Percentiles rank a stretch among this genome's conserved stretches.
Conservation (phyloP, 2,329 filamentous ascomycete species). For the Ceratocystis cacaofunesta region DNA sequence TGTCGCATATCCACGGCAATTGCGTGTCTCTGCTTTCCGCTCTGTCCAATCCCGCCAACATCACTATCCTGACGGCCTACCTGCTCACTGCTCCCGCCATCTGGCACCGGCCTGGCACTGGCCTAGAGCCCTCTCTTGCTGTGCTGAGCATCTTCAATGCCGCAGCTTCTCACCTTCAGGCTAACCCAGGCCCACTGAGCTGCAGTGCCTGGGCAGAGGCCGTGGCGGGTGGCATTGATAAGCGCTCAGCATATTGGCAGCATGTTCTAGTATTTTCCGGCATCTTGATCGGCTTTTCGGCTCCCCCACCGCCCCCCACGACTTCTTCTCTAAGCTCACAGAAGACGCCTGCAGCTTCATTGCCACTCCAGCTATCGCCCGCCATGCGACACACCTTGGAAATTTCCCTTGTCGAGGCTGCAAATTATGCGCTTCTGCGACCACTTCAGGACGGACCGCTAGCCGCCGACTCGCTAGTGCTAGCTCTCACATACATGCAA, state of each 20-base stretch:
- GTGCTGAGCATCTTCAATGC: conserved; percentile 59
- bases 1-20: conserved; percentile 46
- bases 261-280: conserved; percentile 71
- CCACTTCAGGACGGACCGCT: conserved; percentile 28
- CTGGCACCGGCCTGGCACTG: conserved; percentile 45
- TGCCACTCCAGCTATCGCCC: conserved; percentile 39
- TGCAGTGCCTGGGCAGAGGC: conserved; percentile 42
- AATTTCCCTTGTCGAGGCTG: conserved; percentile 55
- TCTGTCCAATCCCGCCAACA: conserved; percentile 60
- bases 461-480: conserved; percentile 40
- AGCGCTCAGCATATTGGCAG: conserved; percentile 56
- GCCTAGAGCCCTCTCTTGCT: conserved; percentile 46
- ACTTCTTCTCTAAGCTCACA: not conserved
- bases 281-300: conserved; percentile 49
- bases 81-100: conserved; percentile 56
- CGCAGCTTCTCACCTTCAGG: conserved; percentile 41
- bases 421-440: conserved; percentile 56
- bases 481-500: conserved; percentile 66
- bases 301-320: conserved; percentile 42
- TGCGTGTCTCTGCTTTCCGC: conserved; percentile 53
- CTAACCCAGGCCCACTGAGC: conserved; percentile 28
- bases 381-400: conserved; percentile 54
- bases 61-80: conserved; percentile 57
- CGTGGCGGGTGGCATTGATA: conserved; percentile 42
- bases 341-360: conserved; percentile 40